These are phyloP conservation scores for Quercus tomentella DNA, from an alignment of 331 rosid species.

Conservation along the genomic window DNA sequence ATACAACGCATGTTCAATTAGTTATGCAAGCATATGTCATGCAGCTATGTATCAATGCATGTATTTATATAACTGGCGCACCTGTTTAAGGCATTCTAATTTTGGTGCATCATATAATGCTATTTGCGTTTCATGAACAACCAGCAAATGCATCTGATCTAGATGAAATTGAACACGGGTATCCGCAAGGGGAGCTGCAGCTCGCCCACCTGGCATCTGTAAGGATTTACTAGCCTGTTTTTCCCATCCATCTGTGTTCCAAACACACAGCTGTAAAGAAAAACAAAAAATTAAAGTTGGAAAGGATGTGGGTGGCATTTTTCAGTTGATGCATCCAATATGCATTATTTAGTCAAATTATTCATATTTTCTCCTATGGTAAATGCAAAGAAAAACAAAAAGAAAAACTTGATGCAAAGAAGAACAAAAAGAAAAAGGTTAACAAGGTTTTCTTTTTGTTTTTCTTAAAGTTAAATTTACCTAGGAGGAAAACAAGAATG, in stretches of 20 bases:
- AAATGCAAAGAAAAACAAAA: neutral
- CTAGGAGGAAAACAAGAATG: neutral
- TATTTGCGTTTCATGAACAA: conserved; percentile 92
- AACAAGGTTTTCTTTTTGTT: neutral
- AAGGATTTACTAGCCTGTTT: conserved; percentile 70
- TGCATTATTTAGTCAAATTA: neutral
- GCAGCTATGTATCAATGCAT: neutral
- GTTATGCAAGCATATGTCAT: neutral
- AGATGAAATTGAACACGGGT: conserved; percentile 93
- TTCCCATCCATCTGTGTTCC: conserved; percentile 99
- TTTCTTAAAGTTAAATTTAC: neutral
- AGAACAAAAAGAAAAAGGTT: neutral
- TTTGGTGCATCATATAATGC: conserved; percentile 91
- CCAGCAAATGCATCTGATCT: conserved; percentile 88
- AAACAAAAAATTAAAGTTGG: neutral
- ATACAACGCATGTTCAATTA: neutral
- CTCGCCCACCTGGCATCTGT: conserved; percentile 70
- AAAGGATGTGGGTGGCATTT: neutral
- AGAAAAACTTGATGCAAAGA: neutral
- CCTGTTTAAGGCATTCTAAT: conserved; percentile 93
- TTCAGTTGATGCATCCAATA: neutral
- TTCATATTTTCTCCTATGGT: neutral
- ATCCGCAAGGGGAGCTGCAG: conserved; percentile 72
- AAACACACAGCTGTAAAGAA: conserved; percentile 80
- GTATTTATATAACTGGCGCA: conserved; percentile 15